Conservation (phyloP, 805 yeast genomes). For the Sugiyamaella mastotermitis region DNA sequence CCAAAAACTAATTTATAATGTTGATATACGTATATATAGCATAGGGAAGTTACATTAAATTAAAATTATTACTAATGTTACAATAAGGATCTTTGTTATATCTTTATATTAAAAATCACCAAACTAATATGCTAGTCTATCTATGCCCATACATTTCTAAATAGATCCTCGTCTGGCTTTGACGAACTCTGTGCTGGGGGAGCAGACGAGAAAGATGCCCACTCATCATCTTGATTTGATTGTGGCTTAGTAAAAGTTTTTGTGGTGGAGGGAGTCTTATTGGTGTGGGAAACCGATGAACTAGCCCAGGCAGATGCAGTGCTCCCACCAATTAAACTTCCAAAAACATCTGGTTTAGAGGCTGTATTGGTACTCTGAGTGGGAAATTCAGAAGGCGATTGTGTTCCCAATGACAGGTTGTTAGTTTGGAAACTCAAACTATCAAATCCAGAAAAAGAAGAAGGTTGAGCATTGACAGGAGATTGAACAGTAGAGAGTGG, state of each 20-base stretch:
- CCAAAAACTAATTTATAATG: no score
- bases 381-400: slow-evolving; percentile 4
- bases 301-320: slow-evolving; percentile 15
- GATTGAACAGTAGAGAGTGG: slow-evolving; percentile 16
- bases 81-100: not conserved
- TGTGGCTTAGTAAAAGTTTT: slow-evolving; percentile 3
- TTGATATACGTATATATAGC: no score
- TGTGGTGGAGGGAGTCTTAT: not conserved
- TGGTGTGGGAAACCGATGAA: slow-evolving; percentile 9
- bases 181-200: slow-evolving; percentile 18
- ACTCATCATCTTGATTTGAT: slow-evolving; percentile 14
- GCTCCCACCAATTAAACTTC: slow-evolving; percentile 5
- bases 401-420: slow-evolving; percentile 14
- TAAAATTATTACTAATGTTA: not conserved
- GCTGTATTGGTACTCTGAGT: slow-evolving; percentile 2
- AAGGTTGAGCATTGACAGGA: slow-evolving; percentile 1
- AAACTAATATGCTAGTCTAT: no score
- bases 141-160: slow-evolving; percentile 34
- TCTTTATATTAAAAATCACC: no score
- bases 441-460: slow-evolving; percentile 12
- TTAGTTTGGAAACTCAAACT: slow-evolving; percentile 10
- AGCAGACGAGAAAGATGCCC: slow-evolving; percentile 19
- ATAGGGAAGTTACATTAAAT: no score
- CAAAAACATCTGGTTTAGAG: slow-evolving; percentile 12
- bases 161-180: slow-evolving; percentile 29